Base-by-base conservation (phyloP, 2,329 filamentous ascomycete species). In the Penicillium sp. region DNA sequence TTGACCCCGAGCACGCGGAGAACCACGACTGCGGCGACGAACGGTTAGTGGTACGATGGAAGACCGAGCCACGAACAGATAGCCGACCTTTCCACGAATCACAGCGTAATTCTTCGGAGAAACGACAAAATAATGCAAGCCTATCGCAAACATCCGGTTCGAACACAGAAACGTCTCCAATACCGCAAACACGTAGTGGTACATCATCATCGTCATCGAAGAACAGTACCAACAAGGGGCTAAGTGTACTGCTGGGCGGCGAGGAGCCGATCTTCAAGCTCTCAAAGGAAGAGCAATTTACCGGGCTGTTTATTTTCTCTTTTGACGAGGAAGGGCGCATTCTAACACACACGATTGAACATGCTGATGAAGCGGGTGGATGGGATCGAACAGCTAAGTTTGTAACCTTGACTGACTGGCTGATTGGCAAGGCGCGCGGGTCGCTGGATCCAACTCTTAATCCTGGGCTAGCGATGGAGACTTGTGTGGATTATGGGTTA, bases 371-470 rank as follows among this genome's bases (percentile, higher is more conserved):
- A 68, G 87, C 88, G 16, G 86, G 88, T 39, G 86, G 91, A 58
- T 96, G 89, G 86, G 93, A 97, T 67, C 86, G 85, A 61, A 92
- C 90, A 26, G 88, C 90, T 22, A 90, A 88, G 69, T 90, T 99
- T 21, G 91, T 98, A 16, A 92, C 90, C 14, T 79, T 98, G 63
- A 97, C 95, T 16, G 95, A 99, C 72, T 98, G 95, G 93, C 77
- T 99, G 62, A 80, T 98, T 39, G 92, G 93, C 2, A 89, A 89
- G 50, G 88, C 93, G 63, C 84, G 82, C 70, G 83, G 82, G 43
- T 75, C 73, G 21, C 56, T 70, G 33, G 70, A 70, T 46, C 70
- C 72, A 7, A 52, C 57, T 3, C 49, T 61, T 2, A 64, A 58
- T 26, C 68, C 72, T 16, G 66, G 68, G 14, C 56, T 75, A 46